Conservation (phyloP, 2,329 filamentous ascomycete species). For the Trichoderma arundinaceum region DNA sequence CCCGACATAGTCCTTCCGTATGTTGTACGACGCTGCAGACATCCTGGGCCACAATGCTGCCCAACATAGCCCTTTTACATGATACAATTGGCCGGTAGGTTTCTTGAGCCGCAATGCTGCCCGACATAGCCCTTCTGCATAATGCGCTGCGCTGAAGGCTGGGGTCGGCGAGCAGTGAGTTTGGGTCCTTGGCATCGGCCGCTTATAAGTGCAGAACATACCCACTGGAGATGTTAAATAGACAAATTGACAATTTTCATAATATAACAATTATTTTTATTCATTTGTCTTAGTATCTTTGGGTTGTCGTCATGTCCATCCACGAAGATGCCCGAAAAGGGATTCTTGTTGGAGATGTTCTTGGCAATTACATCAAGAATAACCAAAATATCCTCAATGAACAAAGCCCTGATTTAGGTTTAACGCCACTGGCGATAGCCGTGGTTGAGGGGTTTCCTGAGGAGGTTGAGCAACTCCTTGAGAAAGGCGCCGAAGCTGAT, state of each 20-base stretch:
- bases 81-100: not conserved
- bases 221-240: not conserved
- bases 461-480: constrained; percentile 2
- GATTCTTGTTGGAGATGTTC: not conserved
- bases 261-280: not conserved
- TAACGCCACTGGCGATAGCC: constrained; percentile 2
- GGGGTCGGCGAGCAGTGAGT: not conserved
- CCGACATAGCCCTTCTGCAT: not conserved
- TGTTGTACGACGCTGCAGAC: too few relatives aligned
- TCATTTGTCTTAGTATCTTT: not conserved
- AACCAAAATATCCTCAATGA: not conserved
- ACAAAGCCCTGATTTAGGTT: not conserved
- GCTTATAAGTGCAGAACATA: not conserved
- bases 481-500: constrained; percentile 1
- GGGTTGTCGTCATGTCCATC: not conserved
- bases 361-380: not conserved
- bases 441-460: not conserved
- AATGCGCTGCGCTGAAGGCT: not conserved
- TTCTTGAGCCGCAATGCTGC: constrained; percentile 12
- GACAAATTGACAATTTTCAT: not conserved
- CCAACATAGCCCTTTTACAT: too few relatives aligned
- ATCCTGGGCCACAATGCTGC: too few relatives aligned
- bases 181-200: not conserved
- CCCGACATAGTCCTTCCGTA: too few relatives aligned
- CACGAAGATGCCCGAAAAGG: constrained; percentile 6